Evolutionary conservation across 2,329 filamentous ascomycete genomes (phyloP).

Genomic region (Aspergillus caelatus): DNA sequence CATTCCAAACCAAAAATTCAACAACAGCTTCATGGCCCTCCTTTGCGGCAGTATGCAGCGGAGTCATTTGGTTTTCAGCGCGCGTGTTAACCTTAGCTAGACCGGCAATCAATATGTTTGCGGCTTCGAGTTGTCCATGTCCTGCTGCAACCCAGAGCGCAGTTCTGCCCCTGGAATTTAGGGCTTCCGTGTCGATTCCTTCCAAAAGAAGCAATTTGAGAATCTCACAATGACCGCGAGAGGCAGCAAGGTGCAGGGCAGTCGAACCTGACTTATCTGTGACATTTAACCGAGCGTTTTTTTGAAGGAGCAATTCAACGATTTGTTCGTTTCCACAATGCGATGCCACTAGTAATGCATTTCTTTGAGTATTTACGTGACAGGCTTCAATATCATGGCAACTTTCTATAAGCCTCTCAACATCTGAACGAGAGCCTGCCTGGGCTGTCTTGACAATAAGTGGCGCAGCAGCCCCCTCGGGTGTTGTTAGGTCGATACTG

Average conservation of each 20-base stretch:
- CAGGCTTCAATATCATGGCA: conserved; percentile 34
- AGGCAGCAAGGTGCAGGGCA: conserved; percentile 37
- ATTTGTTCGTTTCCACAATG: conserved; percentile 44
- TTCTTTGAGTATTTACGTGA: conserved; percentile 36
- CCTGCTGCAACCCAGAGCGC: conserved; percentile 41
- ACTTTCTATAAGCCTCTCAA: conserved; percentile 36
- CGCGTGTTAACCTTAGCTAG: conserved; percentile 39
- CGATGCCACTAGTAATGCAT: conserved; percentile 41
- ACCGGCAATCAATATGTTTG: conserved; percentile 33
- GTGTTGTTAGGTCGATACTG: conserved; percentile 40
- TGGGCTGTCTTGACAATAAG: conserved; percentile 41
- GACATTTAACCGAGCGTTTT: conserved; percentile 33
- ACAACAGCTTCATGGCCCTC: conserved; percentile 37
- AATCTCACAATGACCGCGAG: conserved; percentile 33
- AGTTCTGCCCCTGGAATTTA: conserved; percentile 36
- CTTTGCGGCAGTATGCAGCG: conserved; percentile 39
- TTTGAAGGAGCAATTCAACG: conserved; percentile 35
- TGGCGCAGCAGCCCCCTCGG: conserved; percentile 33
- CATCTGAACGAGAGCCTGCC: conserved; percentile 35
- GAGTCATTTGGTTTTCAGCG: conserved; percentile 36
- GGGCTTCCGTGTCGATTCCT: conserved; percentile 31
- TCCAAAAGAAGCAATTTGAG: conserved; percentile 34
- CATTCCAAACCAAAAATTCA: conserved; percentile 33
- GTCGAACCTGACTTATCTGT: conserved; percentile 34
- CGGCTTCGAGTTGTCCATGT: conserved; percentile 36